These are phyloP conservation scores for Actinomortierella ambigua DNA, from an alignment of 371 early-diverging fungal genomes.

Conservation along the genomic window DNA sequence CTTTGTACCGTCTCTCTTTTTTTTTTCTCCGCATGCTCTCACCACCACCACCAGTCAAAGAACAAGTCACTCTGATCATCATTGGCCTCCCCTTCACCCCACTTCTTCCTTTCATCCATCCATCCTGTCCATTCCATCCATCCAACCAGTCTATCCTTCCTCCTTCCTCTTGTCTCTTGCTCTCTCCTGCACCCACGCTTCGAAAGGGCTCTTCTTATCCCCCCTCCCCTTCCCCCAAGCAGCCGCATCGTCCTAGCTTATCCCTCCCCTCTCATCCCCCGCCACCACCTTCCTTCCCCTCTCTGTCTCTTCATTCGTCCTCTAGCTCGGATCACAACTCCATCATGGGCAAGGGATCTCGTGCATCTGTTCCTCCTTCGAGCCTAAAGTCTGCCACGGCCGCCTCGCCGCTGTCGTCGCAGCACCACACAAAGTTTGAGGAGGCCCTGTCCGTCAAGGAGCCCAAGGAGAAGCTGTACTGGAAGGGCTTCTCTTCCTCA, in stretches of 20 bases:
- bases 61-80: neutral
- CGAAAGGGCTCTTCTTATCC: neutral
- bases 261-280: neutral
- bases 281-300: neutral
- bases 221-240: slow-evolving; percentile 1
- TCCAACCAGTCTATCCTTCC: neutral
- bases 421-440: slow-evolving; percentile 48
- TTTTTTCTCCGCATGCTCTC: neutral
- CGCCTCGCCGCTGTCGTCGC: slow-evolving; percentile 39
- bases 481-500: slow-evolving; percentile 45
- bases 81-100: neutral
- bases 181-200: slow-evolving; percentile 2
- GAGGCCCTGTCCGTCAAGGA: slow-evolving; percentile 43
- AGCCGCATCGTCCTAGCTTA: neutral
- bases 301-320: neutral
- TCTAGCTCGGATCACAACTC: neutral
- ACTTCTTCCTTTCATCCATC: neutral
- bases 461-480: slow-evolving; percentile 46
- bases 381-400: slow-evolving; percentile 31
- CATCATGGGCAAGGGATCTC: slow-evolving; percentile 47
- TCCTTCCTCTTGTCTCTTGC: neutral
- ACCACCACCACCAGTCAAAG: neutral
- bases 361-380: slow-evolving; percentile 36
- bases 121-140: neutral
- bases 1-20: neutral